These are phyloP conservation scores for Chalciporus piperatus DNA, from an alignment of 768 basidiomycete genomes.

Conservation along the genomic window DNA sequence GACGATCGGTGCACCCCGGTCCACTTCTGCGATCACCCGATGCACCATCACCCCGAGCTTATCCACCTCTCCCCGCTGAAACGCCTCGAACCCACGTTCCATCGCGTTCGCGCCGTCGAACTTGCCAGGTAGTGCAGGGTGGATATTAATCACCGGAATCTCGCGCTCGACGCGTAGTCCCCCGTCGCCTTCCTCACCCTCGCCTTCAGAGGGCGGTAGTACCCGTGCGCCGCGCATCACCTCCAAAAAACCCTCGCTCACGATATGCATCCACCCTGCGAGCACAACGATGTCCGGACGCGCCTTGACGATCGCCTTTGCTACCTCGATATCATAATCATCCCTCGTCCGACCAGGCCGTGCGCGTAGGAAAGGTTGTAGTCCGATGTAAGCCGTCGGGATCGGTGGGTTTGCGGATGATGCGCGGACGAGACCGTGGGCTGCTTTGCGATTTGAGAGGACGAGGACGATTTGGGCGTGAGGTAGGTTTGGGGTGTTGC, in stretches of 20 bases:
- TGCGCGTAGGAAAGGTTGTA: conserved; percentile 78
- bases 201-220: conserved; percentile 1
- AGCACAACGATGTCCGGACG: conserved; percentile 85
- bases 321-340: conserved; percentile 86
- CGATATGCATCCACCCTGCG: conserved; percentile 99
- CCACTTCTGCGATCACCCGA: conserved; percentile 88
- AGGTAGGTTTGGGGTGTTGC: conserved; percentile 70
- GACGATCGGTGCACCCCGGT: conserved; percentile 85
- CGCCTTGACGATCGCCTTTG: conserved; percentile 56
- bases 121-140: conserved; percentile 93
- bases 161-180: conserved; percentile 15
- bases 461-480: conserved; percentile 73
- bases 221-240: conserved; percentile 45
- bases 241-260: conserved; percentile 78
- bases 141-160: conserved; percentile 92
- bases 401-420: conserved; percentile 68
- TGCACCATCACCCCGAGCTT: conserved; percentile 91
- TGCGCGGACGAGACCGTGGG: conserved; percentile 86
- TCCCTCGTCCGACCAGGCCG: conserved; percentile 69
- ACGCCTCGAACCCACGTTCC: conserved; percentile 85
- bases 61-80: conserved; percentile 74
- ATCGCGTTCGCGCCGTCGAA: conserved; percentile 96
- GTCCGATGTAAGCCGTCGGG: conserved; percentile 75
- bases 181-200: conserved; percentile 33
- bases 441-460: conserved; percentile 88